Evolutionary conservation across 352 stramenopile species (phyloP).

Genomic region (Globisporangium parvum): DNA sequence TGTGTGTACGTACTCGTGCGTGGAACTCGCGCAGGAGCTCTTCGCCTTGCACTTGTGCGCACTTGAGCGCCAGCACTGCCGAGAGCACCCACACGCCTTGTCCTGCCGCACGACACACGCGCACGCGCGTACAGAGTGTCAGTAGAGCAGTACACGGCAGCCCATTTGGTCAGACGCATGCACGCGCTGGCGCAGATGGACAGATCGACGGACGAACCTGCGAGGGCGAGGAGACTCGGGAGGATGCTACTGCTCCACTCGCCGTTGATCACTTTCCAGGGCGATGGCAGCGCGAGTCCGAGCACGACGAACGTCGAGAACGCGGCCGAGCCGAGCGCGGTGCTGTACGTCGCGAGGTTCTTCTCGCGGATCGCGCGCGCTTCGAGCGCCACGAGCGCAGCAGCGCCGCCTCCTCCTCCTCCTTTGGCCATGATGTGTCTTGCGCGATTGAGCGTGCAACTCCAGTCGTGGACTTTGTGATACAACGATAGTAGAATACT

Average conservation of each 20-base stretch:
- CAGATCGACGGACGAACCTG: constrained; percentile 18
- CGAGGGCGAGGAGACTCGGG: constrained; percentile 48
- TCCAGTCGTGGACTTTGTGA: not conserved
- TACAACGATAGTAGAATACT: too few species aligned
- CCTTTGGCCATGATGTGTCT: not conserved
- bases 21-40: constrained; percentile 61
- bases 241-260: constrained; percentile 55
- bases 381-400: constrained; percentile 56
- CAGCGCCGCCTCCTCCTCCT: too few species aligned
- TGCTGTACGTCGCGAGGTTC: constrained; percentile 55
- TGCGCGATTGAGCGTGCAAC: too few species aligned
- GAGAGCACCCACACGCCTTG: constrained; percentile 51
- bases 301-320: constrained; percentile 35
- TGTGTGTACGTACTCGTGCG: constrained; percentile 27
- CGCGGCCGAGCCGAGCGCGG: constrained; percentile 36
- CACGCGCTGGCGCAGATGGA: not conserved
- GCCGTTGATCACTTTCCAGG: constrained; percentile 68
- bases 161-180: not conserved
- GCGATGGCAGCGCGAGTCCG: constrained; percentile 48
- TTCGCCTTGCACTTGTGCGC: constrained; percentile 54
- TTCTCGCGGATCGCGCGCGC: constrained; percentile 55
- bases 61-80: constrained; percentile 48
- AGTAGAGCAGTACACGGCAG: not conserved
- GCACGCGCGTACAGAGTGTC: not conserved
- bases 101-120: constrained; percentile 14